A percentile compares a stretch with the other conserved stretches of the same genome.
Evolutionary conservation across 2,329 filamentous ascomycete genomes (phyloP).

Genomic region (Nemania serpens): DNA sequence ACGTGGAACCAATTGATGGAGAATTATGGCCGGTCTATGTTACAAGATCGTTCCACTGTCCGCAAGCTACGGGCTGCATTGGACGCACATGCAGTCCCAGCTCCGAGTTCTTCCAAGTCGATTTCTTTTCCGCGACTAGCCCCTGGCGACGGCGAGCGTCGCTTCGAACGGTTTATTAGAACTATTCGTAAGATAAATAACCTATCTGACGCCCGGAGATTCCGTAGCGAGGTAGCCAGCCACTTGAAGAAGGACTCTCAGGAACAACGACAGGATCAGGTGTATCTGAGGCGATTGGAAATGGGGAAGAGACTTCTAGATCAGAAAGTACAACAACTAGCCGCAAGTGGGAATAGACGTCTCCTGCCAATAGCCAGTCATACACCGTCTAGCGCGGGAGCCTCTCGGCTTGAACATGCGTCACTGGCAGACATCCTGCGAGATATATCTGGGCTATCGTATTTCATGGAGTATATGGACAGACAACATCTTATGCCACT

Average conservation of each 20-base stretch:
- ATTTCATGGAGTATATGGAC: conserved; percentile 99
- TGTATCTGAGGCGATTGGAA: conserved; percentile 87
- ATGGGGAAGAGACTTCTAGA: conserved; percentile 90
- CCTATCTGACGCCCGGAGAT: conserved; percentile 87
- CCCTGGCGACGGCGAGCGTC: conserved; percentile 84
- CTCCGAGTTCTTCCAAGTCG: conserved; percentile 67
- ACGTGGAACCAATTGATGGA: conserved; percentile 98
- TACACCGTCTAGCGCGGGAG: conserved; percentile 41
- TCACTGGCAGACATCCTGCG: conserved; percentile 85
- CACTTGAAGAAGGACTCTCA: conserved; percentile 85
- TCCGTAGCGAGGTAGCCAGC: conserved; percentile 89
- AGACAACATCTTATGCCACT: conserved; percentile 82
- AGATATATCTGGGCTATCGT: conserved; percentile 87
- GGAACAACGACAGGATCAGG: conserved; percentile 77
- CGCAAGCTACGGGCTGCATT: conserved; percentile 87
- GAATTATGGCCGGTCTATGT: conserved; percentile 79
- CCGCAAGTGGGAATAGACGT: conserved; percentile 64
- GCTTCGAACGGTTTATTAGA: conserved; percentile 92
- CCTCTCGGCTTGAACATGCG: conserved; percentile 73
- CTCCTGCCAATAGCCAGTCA: conserved; percentile 39
- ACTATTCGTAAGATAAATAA: conserved; percentile 88
- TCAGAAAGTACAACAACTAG: conserved; percentile 82
- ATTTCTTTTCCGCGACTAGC: conserved; percentile 77
- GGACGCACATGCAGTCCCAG: conserved; percentile 90
- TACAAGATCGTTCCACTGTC: conserved; percentile 95